Evolutionary conservation across 192 early-diverging fungal genomes (phyloP).

Genomic region (Haplosporangium gracile): DNA sequence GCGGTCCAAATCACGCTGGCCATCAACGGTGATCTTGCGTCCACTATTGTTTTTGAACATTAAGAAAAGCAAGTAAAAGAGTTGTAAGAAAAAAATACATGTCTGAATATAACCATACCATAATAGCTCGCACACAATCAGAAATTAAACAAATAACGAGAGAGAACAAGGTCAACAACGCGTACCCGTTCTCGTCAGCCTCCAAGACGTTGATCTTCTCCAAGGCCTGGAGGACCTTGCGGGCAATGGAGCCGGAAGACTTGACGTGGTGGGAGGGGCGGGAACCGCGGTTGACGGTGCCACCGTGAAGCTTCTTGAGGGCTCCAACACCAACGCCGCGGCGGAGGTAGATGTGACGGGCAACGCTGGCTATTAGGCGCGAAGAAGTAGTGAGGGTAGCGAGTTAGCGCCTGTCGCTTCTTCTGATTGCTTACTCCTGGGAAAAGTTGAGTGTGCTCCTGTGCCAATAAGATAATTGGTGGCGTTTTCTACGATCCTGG

Average conservation of each 20-base stretch:
- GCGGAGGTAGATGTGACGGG: constrained; percentile 99
- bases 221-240: constrained; percentile 97
- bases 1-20: constrained; percentile 99
- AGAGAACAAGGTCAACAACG: neutral
- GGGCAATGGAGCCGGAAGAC: constrained; percentile 91
- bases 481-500: neutral
- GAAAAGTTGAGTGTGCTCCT: neutral
- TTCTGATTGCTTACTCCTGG: neutral
- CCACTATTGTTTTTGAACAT: constrained; percentile 69
- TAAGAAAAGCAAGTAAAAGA: constrained; percentile 22
- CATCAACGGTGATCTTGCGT: constrained; percentile 94
- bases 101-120: neutral
- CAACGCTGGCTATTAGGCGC: constrained; percentile 78
- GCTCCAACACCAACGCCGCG: constrained; percentile 95
- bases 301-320: constrained; percentile 94
- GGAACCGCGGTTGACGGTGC: constrained; percentile 90
- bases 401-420: neutral
- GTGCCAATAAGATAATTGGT: neutral
- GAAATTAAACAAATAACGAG: neutral
- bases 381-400: neutral
- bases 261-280: constrained; percentile 92
- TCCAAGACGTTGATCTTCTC: constrained; percentile 99
- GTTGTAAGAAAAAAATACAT: neutral
- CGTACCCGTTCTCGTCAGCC: constrained; percentile 87
- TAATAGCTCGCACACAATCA: neutral